Conservation (phyloP, 2,329 filamentous ascomycete genomes). For the Ophiostoma sp. region DNA sequence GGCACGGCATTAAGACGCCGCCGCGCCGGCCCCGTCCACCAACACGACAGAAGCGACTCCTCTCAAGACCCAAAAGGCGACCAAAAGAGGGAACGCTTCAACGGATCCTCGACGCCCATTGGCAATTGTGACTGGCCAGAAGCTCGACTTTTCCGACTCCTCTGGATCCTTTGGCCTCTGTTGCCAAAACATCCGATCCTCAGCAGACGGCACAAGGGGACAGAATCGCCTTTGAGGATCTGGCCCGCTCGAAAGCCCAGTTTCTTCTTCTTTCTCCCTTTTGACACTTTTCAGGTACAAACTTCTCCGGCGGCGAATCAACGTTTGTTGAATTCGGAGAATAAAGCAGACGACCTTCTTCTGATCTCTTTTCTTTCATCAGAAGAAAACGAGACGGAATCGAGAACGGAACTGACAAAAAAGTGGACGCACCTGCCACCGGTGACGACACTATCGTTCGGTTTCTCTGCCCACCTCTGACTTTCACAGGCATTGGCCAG, state of each 20-base stretch:
- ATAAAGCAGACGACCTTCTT: not conserved
- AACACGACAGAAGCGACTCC: not conserved
- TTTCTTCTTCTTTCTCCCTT: not conserved
- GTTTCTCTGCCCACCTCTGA: conserved; percentile 29
- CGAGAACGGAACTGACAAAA: not conserved
- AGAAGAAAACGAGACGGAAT: not conserved
- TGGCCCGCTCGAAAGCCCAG: not conserved
- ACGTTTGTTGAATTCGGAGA: not conserved
- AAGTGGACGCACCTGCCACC: conserved; percentile 26
- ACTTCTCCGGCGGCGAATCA: conserved; percentile 2
- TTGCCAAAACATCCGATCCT: conserved; percentile 22
- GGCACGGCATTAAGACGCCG: not conserved
- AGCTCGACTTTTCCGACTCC: conserved; percentile 12
- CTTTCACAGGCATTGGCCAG: conserved; percentile 14
- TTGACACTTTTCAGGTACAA: not conserved
- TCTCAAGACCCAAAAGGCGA: too few species aligned
- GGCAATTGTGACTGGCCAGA: conserved; percentile 1
- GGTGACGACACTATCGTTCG: conserved; percentile 30
- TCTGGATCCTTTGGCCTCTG: not conserved
- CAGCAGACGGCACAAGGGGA: conserved; percentile 17
- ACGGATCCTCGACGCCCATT: not conserved
- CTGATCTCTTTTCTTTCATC: not conserved
- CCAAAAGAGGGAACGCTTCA: not conserved
- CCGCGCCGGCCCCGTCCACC: conserved; percentile 6
- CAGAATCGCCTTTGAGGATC: not conserved